phyloP scores from a whole-genome alignment of 179 eudicot species.

The Amaranthus tricolor region DNA sequence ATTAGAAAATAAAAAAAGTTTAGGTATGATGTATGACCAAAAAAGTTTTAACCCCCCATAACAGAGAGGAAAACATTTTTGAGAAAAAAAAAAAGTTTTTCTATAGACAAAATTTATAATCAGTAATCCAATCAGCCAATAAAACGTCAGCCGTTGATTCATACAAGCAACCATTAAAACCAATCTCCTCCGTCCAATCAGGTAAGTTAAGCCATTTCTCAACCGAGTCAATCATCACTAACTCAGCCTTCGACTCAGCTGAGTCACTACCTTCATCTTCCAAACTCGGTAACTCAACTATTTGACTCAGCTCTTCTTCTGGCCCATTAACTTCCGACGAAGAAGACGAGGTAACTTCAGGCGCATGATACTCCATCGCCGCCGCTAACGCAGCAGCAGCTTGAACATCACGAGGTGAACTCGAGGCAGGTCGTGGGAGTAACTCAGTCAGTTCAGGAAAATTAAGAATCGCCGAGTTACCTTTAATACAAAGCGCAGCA shows the following conservation, averaged over 20 bases:
- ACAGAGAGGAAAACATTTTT: background rate
- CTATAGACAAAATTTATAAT: background rate
- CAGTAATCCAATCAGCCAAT: constrained; percentile 19
- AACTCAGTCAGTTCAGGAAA: constrained; percentile 61
- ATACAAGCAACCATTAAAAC: constrained; percentile 16
- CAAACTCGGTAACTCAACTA: constrained; percentile 78
- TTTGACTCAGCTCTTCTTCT: constrained; percentile 57
- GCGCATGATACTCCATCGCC: constrained; percentile 32
- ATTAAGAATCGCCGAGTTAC: constrained; percentile 63
- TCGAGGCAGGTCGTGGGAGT: constrained; percentile 67
- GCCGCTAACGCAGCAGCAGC: constrained; percentile 87
- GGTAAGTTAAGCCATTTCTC: constrained; percentile 31
- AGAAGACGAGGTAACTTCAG: constrained; percentile 10
- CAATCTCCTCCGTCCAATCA: constrained; percentile 28
- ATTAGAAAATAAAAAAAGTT: background rate
- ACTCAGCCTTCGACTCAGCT: constrained; percentile 33
- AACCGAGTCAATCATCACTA: constrained; percentile 34
- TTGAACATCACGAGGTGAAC: constrained; percentile 59
- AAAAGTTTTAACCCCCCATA: background rate
- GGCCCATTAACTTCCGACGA: constrained; percentile 13
- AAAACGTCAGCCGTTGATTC: constrained; percentile 22
- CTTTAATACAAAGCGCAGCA: constrained; percentile 70
- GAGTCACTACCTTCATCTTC: constrained; percentile 54
- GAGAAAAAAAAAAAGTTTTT: background rate
- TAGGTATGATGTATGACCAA: background rate